Evolutionary conservation across 2,329 filamentous ascomycete genomes (phyloP).

Genomic region (Aspergillus sp.): DNA sequence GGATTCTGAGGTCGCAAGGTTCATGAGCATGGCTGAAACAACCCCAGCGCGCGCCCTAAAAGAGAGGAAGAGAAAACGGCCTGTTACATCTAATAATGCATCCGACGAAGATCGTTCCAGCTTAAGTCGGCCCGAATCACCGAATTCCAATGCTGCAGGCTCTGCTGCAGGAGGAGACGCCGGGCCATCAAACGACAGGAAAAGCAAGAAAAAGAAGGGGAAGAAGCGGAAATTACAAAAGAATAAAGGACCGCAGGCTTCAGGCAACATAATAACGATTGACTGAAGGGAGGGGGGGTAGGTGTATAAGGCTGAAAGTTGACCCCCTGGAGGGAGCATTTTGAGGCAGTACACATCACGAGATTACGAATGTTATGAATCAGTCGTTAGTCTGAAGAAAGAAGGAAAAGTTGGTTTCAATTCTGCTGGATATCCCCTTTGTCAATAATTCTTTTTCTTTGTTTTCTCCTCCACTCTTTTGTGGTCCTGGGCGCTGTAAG

Average conservation of each 20-base stretch:
- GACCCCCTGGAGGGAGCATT: not conserved
- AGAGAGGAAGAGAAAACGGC: constrained; percentile 6
- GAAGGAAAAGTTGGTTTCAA: not conserved
- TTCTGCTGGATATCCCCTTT: not conserved
- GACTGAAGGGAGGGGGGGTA: not conserved
- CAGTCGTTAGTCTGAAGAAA: not conserved
- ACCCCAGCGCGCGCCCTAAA: not conserved
- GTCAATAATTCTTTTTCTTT: not conserved
- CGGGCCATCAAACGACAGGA: constrained; percentile 5
- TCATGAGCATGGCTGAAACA: constrained; percentile 1
- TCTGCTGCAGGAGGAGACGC: not conserved
- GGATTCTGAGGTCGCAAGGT: not conserved
- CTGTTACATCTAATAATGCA: not conserved
- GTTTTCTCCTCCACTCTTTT: not conserved
- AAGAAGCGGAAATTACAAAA: constrained; percentile 15
- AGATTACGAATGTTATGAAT: constrained; percentile 5
- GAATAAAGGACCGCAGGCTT: not conserved
- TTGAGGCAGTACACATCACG: not conserved
- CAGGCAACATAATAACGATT: constrained; percentile 4
- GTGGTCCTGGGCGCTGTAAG: not conserved
- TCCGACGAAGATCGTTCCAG: constrained; percentile 8
- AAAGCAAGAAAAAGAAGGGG: constrained; percentile 21
- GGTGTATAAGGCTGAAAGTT: not conserved
- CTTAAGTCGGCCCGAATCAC: constrained; percentile 7
- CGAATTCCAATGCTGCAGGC: constrained; percentile 1